Evolutionary conservation across 257 asterid species (phyloP).

Genomic region (Ocimum tenuiflorum): DNA sequence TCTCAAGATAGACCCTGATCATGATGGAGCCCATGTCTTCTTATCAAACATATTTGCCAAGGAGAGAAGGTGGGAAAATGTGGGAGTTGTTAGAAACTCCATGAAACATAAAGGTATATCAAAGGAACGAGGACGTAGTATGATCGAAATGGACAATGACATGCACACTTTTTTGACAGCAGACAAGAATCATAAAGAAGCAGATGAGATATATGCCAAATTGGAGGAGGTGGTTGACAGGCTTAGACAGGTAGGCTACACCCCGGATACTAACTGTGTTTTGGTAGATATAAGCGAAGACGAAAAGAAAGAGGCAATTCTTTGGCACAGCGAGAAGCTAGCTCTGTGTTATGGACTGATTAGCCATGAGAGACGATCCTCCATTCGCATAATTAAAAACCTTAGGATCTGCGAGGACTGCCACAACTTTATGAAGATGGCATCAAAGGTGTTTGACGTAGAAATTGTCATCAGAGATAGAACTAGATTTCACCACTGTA

Average conservation of each 20-base stretch:
- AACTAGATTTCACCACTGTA: slow-evolving; percentile 60
- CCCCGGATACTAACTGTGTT: slow-evolving; percentile 39
- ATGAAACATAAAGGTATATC: slow-evolving; percentile 44
- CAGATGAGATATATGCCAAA: slow-evolving; percentile 45
- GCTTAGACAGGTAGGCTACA: slow-evolving; percentile 43
- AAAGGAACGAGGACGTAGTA: slow-evolving; percentile 59
- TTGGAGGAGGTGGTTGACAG: slow-evolving; percentile 44
- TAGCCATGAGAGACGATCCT: slow-evolving; percentile 30
- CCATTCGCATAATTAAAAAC: slow-evolving; percentile 49
- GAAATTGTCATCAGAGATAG: slow-evolving; percentile 65
- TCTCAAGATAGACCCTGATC: slow-evolving; percentile 60
- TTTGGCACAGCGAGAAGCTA: slow-evolving; percentile 66
- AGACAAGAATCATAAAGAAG: slow-evolving; percentile 42
- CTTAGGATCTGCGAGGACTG: slow-evolving; percentile 70
- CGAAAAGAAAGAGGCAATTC: slow-evolving; percentile 42
- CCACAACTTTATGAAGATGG: slow-evolving; percentile 61
- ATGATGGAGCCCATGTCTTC: slow-evolving; percentile 73
- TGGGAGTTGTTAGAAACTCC: slow-evolving; percentile 36
- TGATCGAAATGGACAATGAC: slow-evolving; percentile 41
- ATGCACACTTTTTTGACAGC: slow-evolving; percentile 55
- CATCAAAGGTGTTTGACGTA: slow-evolving; percentile 41
- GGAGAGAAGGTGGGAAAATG: slow-evolving; percentile 49
- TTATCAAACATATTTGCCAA: slow-evolving; percentile 60
- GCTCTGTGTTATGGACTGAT: slow-evolving; percentile 51
- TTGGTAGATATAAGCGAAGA: slow-evolving; percentile 52